Base-by-base conservation (phyloP, 129 eudicot genomes). In the Kitagawia praeruptora region DNA sequence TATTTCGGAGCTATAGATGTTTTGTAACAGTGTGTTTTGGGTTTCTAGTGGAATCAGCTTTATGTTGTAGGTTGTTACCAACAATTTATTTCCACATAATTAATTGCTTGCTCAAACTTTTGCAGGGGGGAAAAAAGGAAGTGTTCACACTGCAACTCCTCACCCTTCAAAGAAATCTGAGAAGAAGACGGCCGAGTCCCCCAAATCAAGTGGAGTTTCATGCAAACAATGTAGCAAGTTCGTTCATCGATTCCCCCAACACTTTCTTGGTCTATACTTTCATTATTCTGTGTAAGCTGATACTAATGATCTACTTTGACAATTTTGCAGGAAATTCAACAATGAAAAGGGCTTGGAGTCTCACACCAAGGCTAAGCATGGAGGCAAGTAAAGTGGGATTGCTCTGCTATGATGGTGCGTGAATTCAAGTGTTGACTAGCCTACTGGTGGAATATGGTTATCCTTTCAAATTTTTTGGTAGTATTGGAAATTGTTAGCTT, bases 81-180 rank as follows among this genome's bases (percentile, higher is more conserved):
- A 61, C 69, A 12, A 10, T 9, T 61, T 25, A 2, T 61, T 8
- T 8, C 25, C 4, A 2, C 16, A n/a, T 21, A 21, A 34, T 25
- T 6, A 58, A 19, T 58, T 67, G 28, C 4, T 27, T 67, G 41
- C 42, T 67, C 16, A 14, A 67, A 67, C 41, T 31, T 28, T 8
- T 86, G 81, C 80, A 84, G 90, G 75, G 74, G 84, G 82, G 13
- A 86, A 89, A 85, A 86, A 84, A 69, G 84, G 83, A 56, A 82
- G 85, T 54, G 83, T 81, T 54, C 88, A 86, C 27, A 53, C 54
- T 54, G 85, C 82, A 45, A 84, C 87, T 38, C 90, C 90, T 10
- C 86, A 78, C 75, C 85, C 90, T 31, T 47, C 79, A 67, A 86
- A 49, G 79, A 76, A 81, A 79, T 27, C 40, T 13, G 83, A 81